These are phyloP conservation scores for Malus hybrid DNA, from an alignment of 331 rosid genomes.

Conservation along the genomic window DNA sequence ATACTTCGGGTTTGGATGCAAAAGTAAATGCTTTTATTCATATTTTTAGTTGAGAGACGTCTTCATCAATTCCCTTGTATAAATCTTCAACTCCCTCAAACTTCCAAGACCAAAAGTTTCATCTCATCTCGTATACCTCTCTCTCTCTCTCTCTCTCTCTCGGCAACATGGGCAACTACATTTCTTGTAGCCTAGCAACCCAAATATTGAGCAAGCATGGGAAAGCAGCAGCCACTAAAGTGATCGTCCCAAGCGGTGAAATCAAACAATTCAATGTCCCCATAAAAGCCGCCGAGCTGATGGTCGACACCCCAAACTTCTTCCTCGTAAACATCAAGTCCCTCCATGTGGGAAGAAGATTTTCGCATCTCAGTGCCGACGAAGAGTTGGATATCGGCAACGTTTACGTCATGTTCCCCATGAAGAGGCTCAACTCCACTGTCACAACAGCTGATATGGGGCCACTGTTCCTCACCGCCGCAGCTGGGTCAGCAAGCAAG, in stretches of 20 bases:
- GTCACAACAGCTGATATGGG: slow-evolving; percentile 58
- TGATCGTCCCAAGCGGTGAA: slow-evolving; percentile 63
- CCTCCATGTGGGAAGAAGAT: slow-evolving; percentile 45
- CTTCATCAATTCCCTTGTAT: neutral
- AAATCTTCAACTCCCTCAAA: neutral
- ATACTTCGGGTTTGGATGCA: neutral
- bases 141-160: neutral
- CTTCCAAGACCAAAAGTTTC: neutral
- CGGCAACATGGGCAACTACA: slow-evolving; percentile 57
- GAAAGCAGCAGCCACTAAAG: slow-evolving; percentile 27
- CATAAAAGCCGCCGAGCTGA: slow-evolving; percentile 63
- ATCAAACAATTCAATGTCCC: slow-evolving; percentile 23
- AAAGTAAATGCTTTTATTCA: neutral
- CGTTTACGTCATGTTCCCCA: slow-evolving; percentile 60
- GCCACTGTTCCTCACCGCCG: slow-evolving; percentile 28
- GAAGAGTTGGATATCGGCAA: slow-evolving; percentile 59
- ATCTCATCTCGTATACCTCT: neutral
- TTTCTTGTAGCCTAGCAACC: slow-evolving; percentile 51
- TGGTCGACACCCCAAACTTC: slow-evolving; percentile 74
- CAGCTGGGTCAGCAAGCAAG: slow-evolving; percentile 29
- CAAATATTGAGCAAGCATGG: slow-evolving; percentile 23
- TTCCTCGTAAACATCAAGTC: slow-evolving; percentile 50
- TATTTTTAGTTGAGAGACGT: neutral
- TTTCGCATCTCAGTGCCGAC: slow-evolving; percentile 58
- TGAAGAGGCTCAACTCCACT: slow-evolving; percentile 56